Evolutionary conservation across 1,284 basidiomycete genomes (phyloP), one percentile per base, ranked within the genome.

Genomic region (Porogramme epimiltina): DNA sequence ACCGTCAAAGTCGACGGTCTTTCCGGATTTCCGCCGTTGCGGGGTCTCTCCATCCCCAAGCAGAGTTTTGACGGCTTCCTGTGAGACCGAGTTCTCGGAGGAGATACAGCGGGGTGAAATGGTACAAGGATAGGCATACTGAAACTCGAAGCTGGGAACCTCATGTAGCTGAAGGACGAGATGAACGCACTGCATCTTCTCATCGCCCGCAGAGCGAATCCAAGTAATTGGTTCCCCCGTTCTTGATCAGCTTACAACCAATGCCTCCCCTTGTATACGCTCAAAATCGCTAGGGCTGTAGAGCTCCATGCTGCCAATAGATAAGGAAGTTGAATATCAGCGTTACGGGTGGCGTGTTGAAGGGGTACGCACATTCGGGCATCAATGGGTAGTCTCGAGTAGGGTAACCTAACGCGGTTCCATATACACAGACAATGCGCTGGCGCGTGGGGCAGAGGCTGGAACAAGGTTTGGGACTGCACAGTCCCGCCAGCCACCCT

Each of bases 1-100:
- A 74, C 97, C 92, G 68, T 98, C 93, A 73, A 95, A 74, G 73
- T 95, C 93, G 80, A 97, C 78, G 70, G 88, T 85, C 84, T 98
- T 99, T 89, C 98, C 95, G n/a, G n/a, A n/a, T 95, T 69, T 90
- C 89, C 74, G 95, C 95, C 61, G 95, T 98, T 66, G 93, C 93
- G 74, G 91, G 90, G 82, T 93, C 88, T 90, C 66, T 44, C 43
- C n/a, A n/a, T n/a, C n/a, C n/a, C n/a, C n/a, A n/a, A n/a, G n/a
- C n/a, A n/a, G n/a, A n/a, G n/a, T n/a, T n/a, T n/a, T n/a, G n/a
- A n/a, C n/a, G n/a, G n/a, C n/a, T n/a, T n/a, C n/a, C n/a, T n/a
- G n/a, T n/a, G n/a, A n/a, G n/a, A n/a, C n/a, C n/a, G n/a, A n/a
- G n/a, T n/a, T n/a, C n/a, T n/a, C n/a, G n/a, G n/a, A n/a, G n/a